Percentiles rank a stretch among this genome's conserved stretches.
Evolutionary conservation across 2,329 filamentous ascomycete genomes (phyloP).

Genomic region (Sporothrix dimorphospora): DNA sequence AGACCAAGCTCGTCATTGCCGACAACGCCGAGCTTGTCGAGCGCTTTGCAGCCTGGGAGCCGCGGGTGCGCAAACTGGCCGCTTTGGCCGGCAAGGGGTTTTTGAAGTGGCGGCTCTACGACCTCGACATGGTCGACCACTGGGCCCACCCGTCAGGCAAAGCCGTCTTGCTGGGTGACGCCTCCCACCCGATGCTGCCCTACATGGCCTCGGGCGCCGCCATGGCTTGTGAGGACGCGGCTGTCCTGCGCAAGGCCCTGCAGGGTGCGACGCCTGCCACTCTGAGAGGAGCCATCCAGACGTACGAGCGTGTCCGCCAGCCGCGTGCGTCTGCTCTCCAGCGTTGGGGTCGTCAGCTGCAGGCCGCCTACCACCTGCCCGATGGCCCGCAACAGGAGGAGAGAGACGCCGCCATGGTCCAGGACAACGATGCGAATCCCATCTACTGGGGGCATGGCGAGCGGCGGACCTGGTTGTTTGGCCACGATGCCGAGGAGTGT

Average conservation of each 20-base stretch:
- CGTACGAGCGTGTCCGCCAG: slow-evolving; percentile 33
- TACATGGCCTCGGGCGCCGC: slow-evolving; percentile 53
- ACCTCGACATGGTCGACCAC: slow-evolving; percentile 44
- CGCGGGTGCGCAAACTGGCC: slow-evolving; percentile 41
- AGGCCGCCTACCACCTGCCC: slow-evolving; percentile 36
- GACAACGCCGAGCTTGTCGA: slow-evolving; percentile 43
- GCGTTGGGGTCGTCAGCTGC: slow-evolving; percentile 33
- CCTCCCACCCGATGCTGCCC: slow-evolving; percentile 52
- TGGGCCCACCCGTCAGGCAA: slow-evolving; percentile 48
- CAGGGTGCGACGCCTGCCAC: not conserved
- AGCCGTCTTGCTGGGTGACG: slow-evolving; percentile 48
- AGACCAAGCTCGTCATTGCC: slow-evolving; percentile 33
- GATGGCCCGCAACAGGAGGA: slow-evolving; percentile 34
- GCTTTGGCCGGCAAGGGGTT: slow-evolving; percentile 43
- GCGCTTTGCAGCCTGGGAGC: slow-evolving; percentile 44
- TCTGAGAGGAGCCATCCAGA: slow-evolving; percentile 13
- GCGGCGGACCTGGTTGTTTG: slow-evolving; percentile 43
- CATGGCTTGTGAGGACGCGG: slow-evolving; percentile 50
- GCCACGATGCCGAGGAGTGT: slow-evolving; percentile 35
- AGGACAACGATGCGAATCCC: slow-evolving; percentile 33
- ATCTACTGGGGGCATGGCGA: slow-evolving; percentile 37
- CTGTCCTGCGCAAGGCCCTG: slow-evolving; percentile 33
- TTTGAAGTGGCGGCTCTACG: slow-evolving; percentile 51
- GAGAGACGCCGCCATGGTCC: slow-evolving; percentile 32
- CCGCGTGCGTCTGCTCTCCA: slow-evolving; percentile 34